Base-by-base conservation (phyloP, 2,329 filamentous ascomycete genomes). In the Alternaria sp. region DNA sequence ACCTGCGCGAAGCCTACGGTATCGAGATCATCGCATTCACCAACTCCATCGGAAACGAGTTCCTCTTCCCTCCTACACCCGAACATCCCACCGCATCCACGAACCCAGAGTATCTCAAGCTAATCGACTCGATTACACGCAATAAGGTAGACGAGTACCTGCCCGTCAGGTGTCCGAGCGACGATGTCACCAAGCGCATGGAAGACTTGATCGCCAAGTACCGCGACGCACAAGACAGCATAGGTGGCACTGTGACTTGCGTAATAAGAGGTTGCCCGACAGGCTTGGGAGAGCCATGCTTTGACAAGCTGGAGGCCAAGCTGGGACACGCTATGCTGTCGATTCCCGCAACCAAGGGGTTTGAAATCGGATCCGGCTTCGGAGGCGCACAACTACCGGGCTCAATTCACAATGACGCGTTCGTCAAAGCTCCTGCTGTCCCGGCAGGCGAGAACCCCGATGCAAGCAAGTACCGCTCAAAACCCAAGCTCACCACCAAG, bases 321-420 rank as follows among this genome's bases (percentile, higher is more conserved):
- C 89, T 99, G 50, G 94, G 89, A 25, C 95, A 98, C 77, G 96
- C 92, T 54, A 98, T 99, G 92, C 87, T 98, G 67, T 93, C 89
- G 78, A 97, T 98, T 73, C 96, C 96, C 6, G 94, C 96, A 4
- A 95, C 92, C 41, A 99, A 98, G 84, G 95, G 92, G 58, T 98
- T 98, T 77, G 95, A 98, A 79, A 90, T 98, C 69, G 96, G 96
- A 58, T 97, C 92, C 57, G 96, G 96, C 12, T 98, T 98, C 80
- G 89, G 87, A 55, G 95, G 96, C 62, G 92, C 91, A 75, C 91
- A 94, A 78, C 87, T 98, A 43, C 91, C 91, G 2, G 95, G 96
- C 21, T 96, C 92, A n/a, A 86, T 87, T 58, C 94, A 98, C 87
- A 98, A 98, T 79, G 95, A 98, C 80, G 85, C 92, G 59, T 97